Evolutionary conservation across 2,329 filamentous ascomycete genomes (phyloP), one percentile per base, ranked within the genome.

Genomic region (Colletotrichum limetticola): DNA sequence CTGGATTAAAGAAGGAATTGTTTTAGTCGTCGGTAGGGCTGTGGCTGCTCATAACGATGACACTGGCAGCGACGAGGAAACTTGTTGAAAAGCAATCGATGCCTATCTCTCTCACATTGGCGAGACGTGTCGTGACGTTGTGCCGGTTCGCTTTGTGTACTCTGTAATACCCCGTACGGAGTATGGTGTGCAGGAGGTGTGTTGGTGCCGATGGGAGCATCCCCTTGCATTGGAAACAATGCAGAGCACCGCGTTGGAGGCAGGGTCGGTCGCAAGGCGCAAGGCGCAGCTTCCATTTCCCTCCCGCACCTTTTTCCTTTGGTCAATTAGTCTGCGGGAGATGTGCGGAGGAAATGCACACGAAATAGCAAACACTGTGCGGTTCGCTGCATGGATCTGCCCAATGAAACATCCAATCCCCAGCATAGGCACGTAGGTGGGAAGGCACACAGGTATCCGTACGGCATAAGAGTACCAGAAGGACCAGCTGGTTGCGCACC

Each of bases 391-490:
- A 57, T 56, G 22, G 57, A 24, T 55, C 49, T 35, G 52, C 26
- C 68, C 63, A 74, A 72, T 72, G 61, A 72, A 63, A 68, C 49
- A 57, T n/a, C 16, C 52, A 37, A 57, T n/a, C 16, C 52, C 61
- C 67, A 42, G 24, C 42, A n/a, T 42, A 19, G 14, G 35, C 16
- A 42, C 35, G 14, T 6, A 16, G 37, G 35, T 16, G 35, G 12
- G 12, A 14, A 37, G 35, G 37, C 16, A 42, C 37, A 19, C 16
- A 42, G 6, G 16, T 19, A 42, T 42, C 37, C 37, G 16, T 42
- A 42, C 14, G 3, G 37, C 16, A 42, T 19, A 8, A 19, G 37
- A 35, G 37, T 42, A 19, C 32, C 32, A 19, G 16, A 8, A 62
- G 28, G 24, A 56, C 59, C 58, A 72, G 55, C 37, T 69, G 55